Base-by-base conservation (phyloP, 2,329 filamentous ascomycete species). In the Thielaviopsis musarum region DNA sequence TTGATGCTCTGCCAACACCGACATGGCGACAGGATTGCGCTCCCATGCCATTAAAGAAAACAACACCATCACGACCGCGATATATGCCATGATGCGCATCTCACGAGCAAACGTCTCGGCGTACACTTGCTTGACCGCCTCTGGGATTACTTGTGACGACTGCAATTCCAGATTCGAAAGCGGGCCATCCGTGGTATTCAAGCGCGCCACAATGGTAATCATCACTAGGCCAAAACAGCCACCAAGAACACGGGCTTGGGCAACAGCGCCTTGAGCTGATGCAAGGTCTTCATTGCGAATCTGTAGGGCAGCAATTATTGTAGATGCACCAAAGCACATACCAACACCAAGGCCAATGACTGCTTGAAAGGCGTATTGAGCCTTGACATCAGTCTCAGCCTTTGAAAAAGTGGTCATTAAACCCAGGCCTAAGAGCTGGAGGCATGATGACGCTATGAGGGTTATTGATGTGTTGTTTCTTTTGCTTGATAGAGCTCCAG, bases 271-370 rank as follows among this genome's bases (percentile, higher is more conserved):
- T 64, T 83, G 79, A 0, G 78, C 79, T 1, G 79, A 77, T 0
- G 81, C 80, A 56, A 80, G 70, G 58, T 80, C 75, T 19, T 73
- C 69, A 0, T 77, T 73, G 3, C 72, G 69, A 54, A 81, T 73
- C 54, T 63, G 55, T 15, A 81, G 71, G 53, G 76, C 77, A 2
- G 78, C 79, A 65, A 82, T 76, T 60, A 83, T 79, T 0, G 79
- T 81, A 7, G 76, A 76, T 2, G 76, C 74, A 0, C 77, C 78
- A 62, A 82, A 78, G 10, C 75, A 77, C 17, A 83, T 71, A 0
- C 81, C 81, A 17, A 82, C 77, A 0, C 81, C 81, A 0, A 83
- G 68, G 1, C 81, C 81, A 30, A 82, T 77, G 7, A 83, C 70
- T 22, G 75, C 72, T 59, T 82, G 75, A 63, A 75, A 82, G 2